Base-by-base conservation (phyloP, 2,329 filamentous ascomycete species). In the Pestalotiopsis sp. region DNA sequence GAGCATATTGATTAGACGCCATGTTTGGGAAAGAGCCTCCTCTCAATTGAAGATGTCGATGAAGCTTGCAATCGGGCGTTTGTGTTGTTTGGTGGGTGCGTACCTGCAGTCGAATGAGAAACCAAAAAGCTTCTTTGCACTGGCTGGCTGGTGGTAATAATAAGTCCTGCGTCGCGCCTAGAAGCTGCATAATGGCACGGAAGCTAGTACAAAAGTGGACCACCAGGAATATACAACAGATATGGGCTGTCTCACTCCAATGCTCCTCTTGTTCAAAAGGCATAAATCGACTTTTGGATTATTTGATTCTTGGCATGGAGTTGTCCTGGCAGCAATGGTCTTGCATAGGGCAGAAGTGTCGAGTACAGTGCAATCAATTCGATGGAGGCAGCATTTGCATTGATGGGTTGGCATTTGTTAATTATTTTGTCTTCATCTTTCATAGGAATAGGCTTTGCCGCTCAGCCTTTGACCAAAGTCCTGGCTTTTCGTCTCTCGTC, bases 401-500 rank as follows among this genome's bases (percentile, higher is more conserved):
- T 52, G 7, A 17, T n/a, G 20, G 6, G 31, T 36, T 36, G 23
- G 23, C 57, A 59, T 36, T 27, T 59, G 27, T 59, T 27, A 59
- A n/a, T 52, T 52, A n/a, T 52, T 52, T 52, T 52, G 45, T 63
- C 13, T 25, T 56, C n/a, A 38, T 27, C 20, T 52, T 25, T 39
- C 23, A 56, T 56, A 14, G 23, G 27, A 23, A 17, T 52, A 27
- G 20, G n/a, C 14, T 52, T 23, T n/a, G n/a, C 36, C 11, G 11
- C 72, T 72, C 69, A 76, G 52, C 71, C 70, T 56, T 72, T 75
- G 20, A 92, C 85, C 77, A 93, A 87, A 6, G 83, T 87, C 74
- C 92, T 85, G 4, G 90, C 90, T 72, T 88, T 85, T 64, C 82
- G 82, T 73, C 90, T 86, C 78, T 93, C 92, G 68, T 92, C 90